These are phyloP conservation scores for Rubroshorea leprosula DNA, from an alignment of 345 rosid species.

Conservation along the genomic window DNA sequence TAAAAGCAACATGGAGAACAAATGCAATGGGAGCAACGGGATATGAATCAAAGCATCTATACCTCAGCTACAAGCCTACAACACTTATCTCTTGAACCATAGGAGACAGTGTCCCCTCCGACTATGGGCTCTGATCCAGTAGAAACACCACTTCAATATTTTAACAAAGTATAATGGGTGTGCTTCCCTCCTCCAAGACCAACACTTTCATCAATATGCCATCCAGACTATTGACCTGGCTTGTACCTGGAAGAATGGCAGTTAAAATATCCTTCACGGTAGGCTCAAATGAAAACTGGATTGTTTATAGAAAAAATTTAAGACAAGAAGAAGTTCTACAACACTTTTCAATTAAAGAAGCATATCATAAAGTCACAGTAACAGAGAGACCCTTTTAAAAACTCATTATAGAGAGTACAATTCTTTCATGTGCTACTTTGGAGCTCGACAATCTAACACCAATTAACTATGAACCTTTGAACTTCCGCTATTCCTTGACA, in stretches of 20 bases:
- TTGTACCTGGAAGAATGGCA: conserved; percentile 71
- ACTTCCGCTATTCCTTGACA: neutral
- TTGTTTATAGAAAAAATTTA: neutral
- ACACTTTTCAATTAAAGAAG: neutral
- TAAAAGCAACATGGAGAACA: too few relatives aligned
- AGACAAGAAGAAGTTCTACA: neutral
- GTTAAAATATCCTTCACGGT: conserved; percentile 1
- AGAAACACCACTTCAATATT: conserved; percentile 66
- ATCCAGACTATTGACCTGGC: conserved; percentile 82
- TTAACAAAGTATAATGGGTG: conserved; percentile 76
- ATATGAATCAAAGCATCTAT: too few relatives aligned
- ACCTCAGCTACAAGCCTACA: conserved; percentile 81
- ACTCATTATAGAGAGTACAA: neutral
- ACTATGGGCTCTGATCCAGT: conserved; percentile 46
- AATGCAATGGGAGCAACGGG: too few relatives aligned
- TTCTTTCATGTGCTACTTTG: neutral
- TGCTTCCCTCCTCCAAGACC: conserved; percentile 64
- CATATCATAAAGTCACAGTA: conserved; percentile 1
- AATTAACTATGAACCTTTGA: neutral
- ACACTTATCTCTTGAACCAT: conserved; percentile 69
- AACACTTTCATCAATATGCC: conserved; percentile 80
- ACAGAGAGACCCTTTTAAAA: neutral
- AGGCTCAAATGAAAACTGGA: neutral
- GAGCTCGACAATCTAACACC: conserved; percentile 4
- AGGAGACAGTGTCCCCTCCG: conserved; percentile 97